Conservation (phyloP, 768 basidiomycete species). For the Suillus subalutaceus region DNA sequence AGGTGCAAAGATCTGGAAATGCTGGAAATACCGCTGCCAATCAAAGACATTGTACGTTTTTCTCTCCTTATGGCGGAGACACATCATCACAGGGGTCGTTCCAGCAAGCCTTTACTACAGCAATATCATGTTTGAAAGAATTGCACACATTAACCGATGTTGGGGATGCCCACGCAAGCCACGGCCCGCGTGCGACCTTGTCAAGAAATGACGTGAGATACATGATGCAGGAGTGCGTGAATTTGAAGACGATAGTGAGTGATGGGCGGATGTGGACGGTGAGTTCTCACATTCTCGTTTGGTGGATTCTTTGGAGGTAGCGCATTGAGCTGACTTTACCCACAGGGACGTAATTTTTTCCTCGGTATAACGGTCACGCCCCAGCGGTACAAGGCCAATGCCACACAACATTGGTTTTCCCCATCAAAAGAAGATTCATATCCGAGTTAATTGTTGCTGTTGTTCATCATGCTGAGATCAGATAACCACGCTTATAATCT, state of each 20-base stretch:
- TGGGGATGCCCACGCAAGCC: constrained; percentile 42
- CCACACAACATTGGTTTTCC: constrained; percentile 6
- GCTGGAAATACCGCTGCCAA: constrained; percentile 53
- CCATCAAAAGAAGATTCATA: background rate
- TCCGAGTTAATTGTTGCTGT: background rate
- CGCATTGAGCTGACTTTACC: background rate
- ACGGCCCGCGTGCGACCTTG: constrained; percentile 43
- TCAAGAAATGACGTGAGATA: constrained; percentile 38
- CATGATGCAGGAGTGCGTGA: constrained; percentile 44
- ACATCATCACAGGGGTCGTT: background rate
- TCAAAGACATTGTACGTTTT: constrained; percentile 48
- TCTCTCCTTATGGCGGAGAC: background rate
- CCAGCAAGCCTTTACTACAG: constrained; percentile 36
- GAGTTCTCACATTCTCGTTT: constrained; percentile 25
- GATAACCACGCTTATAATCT: background rate
- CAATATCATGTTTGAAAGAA: constrained; percentile 38
- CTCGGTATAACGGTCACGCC: background rate
- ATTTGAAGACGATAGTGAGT: constrained; percentile 49
- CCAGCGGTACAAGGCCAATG: background rate
- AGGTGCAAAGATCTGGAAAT: constrained; percentile 49
- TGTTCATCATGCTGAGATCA: background rate
- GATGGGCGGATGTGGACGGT: constrained; percentile 60
- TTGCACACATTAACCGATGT: constrained; percentile 51
- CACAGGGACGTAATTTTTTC: background rate
- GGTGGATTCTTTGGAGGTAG: background rate